phyloP scores from a whole-genome alignment of 2,329 filamentous ascomycete species.

The Claviceps maximensis region DNA sequence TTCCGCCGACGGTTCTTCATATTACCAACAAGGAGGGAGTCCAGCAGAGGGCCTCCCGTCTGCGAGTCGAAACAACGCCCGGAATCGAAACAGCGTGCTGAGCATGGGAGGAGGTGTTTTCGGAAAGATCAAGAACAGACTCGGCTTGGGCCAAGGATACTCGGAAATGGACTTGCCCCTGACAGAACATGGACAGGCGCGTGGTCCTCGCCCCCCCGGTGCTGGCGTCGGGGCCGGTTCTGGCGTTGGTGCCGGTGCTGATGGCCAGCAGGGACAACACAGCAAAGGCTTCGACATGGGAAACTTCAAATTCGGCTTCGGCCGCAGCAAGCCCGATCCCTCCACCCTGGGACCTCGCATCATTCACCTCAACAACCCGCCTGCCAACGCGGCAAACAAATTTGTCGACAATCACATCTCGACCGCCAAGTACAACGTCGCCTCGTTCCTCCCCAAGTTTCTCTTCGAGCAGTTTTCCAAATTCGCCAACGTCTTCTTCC shows the following conservation, averaged over 20 bases:
- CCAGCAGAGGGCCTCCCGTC: conserved; percentile 42
- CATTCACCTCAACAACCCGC: conserved; percentile 92
- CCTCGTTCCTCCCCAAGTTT: conserved; percentile 93
- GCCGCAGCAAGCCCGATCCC: conserved; percentile 71
- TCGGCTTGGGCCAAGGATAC: conserved; percentile 80
- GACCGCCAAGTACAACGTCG: conserved; percentile 90
- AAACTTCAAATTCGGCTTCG: conserved; percentile 89
- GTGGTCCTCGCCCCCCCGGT: conserved; percentile 27
- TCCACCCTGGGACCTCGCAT: conserved; percentile 82
- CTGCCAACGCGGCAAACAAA: conserved; percentile 78
- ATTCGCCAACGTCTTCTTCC: conserved; percentile 98
- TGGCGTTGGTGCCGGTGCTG: conserved; percentile 13
- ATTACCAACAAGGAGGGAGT: conserved; percentile 66
- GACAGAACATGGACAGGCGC: conserved; percentile 54
- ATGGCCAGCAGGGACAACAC: conserved; percentile 27
- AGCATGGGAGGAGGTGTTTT: conserved; percentile 76
- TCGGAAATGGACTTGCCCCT: conserved; percentile 97
- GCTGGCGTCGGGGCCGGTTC: conserved; percentile 20
- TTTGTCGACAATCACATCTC: conserved; percentile 96
- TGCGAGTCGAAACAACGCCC: conserved; percentile 36
- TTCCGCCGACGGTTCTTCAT: conserved; percentile 63
- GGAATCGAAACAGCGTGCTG: conserved; percentile 79
- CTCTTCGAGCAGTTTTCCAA: conserved; percentile 97
- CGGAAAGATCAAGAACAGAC: conserved; percentile 75
- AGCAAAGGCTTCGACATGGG: conserved; percentile 52